Evolutionary conservation across 306 rosid species (phyloP).

Genomic region (Dryas alaskensis): DNA sequence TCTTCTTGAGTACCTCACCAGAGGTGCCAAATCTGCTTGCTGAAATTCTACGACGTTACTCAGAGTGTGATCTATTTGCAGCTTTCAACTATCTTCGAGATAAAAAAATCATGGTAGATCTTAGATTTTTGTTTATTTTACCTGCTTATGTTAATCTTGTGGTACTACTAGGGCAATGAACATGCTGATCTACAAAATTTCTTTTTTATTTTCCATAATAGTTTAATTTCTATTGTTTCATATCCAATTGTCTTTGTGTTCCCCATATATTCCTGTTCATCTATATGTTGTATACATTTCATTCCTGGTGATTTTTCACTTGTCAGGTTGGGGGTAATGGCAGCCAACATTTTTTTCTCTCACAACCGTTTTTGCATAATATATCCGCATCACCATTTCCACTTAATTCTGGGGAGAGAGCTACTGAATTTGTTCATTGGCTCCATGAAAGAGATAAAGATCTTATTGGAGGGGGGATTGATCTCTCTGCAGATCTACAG

Average conservation of each 20-base stretch:
- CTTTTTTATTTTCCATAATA: background rate
- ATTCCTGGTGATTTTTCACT: slow-evolving; percentile 29
- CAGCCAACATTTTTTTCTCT: slow-evolving; percentile 66
- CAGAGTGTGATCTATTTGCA: slow-evolving; percentile 89
- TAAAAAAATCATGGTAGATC: slow-evolving; percentile 69
- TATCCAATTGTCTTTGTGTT: background rate
- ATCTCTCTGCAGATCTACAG: slow-evolving; percentile 68
- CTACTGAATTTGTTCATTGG: slow-evolving; percentile 60
- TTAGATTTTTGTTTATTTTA: slow-evolving; percentile 18
- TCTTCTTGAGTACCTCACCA: slow-evolving; percentile 76
- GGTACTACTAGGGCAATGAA: background rate
- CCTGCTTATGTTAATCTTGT: slow-evolving; percentile 7
- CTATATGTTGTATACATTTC: slow-evolving; percentile 1
- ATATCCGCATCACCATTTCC: slow-evolving; percentile 85
- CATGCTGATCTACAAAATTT: background rate
- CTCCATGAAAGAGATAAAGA: slow-evolving; percentile 60
- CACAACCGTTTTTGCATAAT: slow-evolving; percentile 69
- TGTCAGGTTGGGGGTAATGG: slow-evolving; percentile 75
- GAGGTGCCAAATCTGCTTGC: slow-evolving; percentile 70
- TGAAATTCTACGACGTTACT: slow-evolving; percentile 75
- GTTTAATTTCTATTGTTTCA: background rate
- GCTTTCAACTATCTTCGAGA: slow-evolving; percentile 94
- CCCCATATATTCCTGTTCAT: background rate
- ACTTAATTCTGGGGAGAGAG: slow-evolving; percentile 61
- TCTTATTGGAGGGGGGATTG: slow-evolving; percentile 51